Base-by-base conservation (phyloP, 2,329 filamentous ascomycete genomes). In the Dothideomycetes sp. region DNA sequence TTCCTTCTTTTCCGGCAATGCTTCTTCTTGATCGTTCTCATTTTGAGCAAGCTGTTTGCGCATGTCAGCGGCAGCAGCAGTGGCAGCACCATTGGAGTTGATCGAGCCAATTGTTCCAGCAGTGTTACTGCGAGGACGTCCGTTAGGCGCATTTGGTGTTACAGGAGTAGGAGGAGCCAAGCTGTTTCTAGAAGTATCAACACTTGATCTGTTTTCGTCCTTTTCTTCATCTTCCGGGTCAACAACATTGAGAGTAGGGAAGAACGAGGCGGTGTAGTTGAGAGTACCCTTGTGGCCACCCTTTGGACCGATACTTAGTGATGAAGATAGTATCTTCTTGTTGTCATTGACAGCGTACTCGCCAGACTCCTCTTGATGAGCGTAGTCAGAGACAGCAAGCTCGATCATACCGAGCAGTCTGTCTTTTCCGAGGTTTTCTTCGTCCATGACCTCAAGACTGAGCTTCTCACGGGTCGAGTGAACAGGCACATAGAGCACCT, bases 361-460 rank as follows among this genome's bases (percentile, higher is more conserved):
- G 43, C 87, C 91, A 49, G 74, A 76, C 23, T 88, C 82, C 34
- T 76, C 79, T 58, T 94, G 79, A 4, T 67, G 64, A 47, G 96
- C 74, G 58, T 84, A 96, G 47, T 96, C 85, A 13, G 79, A 70
- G 7, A 82, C 80, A 38, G 75, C 70, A 18, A 95, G 63, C 50
- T 96, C 88, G 13, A 91, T 65, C 41, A 82, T 71, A 38, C 91
- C 91, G 23, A 98, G 73, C 29, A 83, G 83, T 43, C 91, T 82
- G 60, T 98, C 91, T 58, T 87, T 91, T 53, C 85, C 85, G 55
- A 96, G 73, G 51, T 80, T 88, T 63, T 98, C 91, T 46, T 91
- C 79, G 53, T 98, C 91, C 89, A 98, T 94, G 49, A 96, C 87
- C 61, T 98, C 91, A 13, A 98, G 65, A 1, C 80, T 78, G 20